These are phyloP conservation scores for Entomortierella beljakovae DNA, from an alignment of 192 early-diverging fungal species.

Conservation along the genomic window DNA sequence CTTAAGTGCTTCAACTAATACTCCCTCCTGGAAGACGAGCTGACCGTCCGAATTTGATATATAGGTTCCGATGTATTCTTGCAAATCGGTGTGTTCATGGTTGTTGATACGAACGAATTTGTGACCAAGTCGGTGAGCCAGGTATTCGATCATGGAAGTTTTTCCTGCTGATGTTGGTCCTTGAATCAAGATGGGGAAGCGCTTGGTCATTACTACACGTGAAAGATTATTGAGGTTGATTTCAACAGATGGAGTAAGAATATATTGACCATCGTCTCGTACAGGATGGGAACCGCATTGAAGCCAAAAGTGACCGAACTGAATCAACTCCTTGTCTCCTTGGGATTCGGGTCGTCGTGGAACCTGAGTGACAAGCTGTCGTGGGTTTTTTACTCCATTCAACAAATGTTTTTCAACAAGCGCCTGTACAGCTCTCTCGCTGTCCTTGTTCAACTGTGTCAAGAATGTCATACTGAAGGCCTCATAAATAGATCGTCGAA, in stretches of 20 bases:
- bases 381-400: constrained; percentile 65
- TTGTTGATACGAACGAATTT: constrained; percentile 98
- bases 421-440: constrained; percentile 64
- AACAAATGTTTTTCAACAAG: constrained; percentile 72
- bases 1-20: constrained; percentile 91
- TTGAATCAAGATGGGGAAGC: constrained; percentile 97
- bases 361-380: constrained; percentile 67
- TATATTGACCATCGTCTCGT: constrained; percentile 68
- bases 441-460: constrained; percentile 84
- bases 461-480: constrained; percentile 96
- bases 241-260: constrained; percentile 90
- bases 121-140: constrained; percentile 93
- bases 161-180: constrained; percentile 98
- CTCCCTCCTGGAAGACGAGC: constrained; percentile 96
- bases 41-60: constrained; percentile 83
- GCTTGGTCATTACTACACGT: constrained; percentile 89
- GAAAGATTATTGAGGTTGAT: constrained; percentile 88
- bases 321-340: constrained; percentile 63
- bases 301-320: constrained; percentile 93
- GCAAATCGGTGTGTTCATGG: constrained; percentile 98
- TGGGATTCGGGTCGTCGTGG: constrained; percentile 61
- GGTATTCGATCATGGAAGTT: constrained; percentile 97
- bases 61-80: constrained; percentile 97
- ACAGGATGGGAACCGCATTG: constrained; percentile 59
- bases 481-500: constrained; percentile 91